Percentiles rank a stretch among this genome's conserved stretches.
Conservation (phyloP, 2,329 filamentous ascomycete species). For the Escovopsis sp. region DNA sequence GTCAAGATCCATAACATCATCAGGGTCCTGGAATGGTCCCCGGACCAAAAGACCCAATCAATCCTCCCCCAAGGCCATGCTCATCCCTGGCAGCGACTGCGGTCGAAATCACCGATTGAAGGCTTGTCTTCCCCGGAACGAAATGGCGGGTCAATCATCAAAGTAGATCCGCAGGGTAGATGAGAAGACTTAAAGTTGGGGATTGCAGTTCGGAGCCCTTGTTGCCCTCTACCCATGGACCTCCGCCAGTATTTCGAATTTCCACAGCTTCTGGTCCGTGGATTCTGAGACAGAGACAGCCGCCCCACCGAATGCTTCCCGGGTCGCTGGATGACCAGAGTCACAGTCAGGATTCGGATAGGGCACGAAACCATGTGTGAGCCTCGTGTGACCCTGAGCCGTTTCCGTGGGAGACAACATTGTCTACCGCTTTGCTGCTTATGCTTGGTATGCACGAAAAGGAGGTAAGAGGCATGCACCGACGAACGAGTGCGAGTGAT, state of each 20-base stretch:
- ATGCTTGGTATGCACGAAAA: too few species aligned
- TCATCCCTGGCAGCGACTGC: conserved; percentile 4
- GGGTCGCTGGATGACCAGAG: background rate
- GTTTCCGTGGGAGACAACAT: background rate
- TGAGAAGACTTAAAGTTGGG: conserved; percentile 1
- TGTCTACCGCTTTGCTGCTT: background rate
- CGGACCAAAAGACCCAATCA: conserved; percentile 7
- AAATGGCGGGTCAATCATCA: conserved; percentile 11
- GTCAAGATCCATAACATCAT: conserved; percentile 2
- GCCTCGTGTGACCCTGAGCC: conserved; percentile 3
- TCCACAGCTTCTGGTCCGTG: background rate
- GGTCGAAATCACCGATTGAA: background rate
- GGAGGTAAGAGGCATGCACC: too few species aligned
- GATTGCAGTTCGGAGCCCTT: background rate
- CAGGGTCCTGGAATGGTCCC: conserved; percentile 6
- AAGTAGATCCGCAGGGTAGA: conserved; percentile 10
- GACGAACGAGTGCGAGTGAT: too few species aligned
- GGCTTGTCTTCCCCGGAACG: conserved; percentile 5
- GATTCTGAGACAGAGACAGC: background rate
- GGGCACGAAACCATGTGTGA: conserved; percentile 4
- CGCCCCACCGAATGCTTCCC: background rate
- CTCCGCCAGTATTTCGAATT: background rate
- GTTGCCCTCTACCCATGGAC: background rate
- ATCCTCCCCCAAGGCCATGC: conserved; percentile 10
- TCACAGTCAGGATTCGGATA: background rate